Evolutionary conservation across 2,329 filamentous ascomycete genomes (phyloP).

Genomic region (Sporothrix phasma): DNA sequence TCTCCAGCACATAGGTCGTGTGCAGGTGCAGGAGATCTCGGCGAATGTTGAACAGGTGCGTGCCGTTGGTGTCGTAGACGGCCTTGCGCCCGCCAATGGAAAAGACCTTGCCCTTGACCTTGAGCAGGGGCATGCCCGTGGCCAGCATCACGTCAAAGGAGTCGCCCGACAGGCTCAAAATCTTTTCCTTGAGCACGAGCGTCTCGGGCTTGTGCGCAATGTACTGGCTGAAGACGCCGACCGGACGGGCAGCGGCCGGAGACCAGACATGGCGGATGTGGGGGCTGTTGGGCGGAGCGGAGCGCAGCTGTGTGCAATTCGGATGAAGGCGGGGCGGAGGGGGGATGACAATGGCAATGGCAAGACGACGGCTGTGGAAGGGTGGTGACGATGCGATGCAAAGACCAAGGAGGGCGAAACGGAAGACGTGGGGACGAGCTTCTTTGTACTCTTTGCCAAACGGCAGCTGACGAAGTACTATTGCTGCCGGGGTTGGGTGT

Average conservation of each 20-base stretch:
- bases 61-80: conserved; percentile 42
- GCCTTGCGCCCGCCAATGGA: conserved; percentile 46
- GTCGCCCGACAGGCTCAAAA: conserved; percentile 52
- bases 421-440: no score
- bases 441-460: neutral
- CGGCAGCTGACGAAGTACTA: no score
- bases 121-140: conserved; percentile 43
- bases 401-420: neutral
- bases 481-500: no score
- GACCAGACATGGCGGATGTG: conserved; percentile 7
- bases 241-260: conserved; percentile 11
- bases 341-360: no score
- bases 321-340: neutral
- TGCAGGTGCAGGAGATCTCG: conserved; percentile 44
- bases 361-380: no score
- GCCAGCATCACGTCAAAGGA: conserved; percentile 52
- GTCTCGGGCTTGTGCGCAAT: conserved; percentile 29
- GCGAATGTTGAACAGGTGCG: conserved; percentile 47
- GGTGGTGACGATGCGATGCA: neutral
- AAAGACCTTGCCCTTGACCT: conserved; percentile 45
- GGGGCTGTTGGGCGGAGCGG: no score
- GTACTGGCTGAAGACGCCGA: conserved; percentile 16
- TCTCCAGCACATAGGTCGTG: conserved; percentile 41
- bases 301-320: neutral
- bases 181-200: conserved; percentile 50